A percentile compares a stretch with the other conserved stretches of the same genome.
These are phyloP conservation scores for Ormosia emarginata DNA, from an alignment of 306 rosid genomes.

Conservation along the genomic window DNA sequence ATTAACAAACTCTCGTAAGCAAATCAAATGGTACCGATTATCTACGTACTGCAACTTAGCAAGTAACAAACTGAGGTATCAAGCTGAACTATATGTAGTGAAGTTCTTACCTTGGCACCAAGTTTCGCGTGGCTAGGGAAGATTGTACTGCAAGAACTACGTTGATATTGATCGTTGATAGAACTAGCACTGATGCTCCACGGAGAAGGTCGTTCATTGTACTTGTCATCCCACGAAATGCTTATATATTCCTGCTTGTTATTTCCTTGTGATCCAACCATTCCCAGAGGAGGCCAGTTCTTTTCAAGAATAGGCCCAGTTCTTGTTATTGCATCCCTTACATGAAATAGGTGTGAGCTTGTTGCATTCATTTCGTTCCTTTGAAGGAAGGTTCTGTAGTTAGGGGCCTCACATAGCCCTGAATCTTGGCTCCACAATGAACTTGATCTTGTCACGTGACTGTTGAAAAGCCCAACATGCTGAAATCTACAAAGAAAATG, in stretches of 20 bases:
- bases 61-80: no score
- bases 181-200: constrained; percentile 17
- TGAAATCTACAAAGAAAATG: constrained; percentile 29
- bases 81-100: background rate
- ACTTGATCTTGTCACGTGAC: constrained; percentile 31
- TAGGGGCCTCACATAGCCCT: background rate
- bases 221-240: constrained; percentile 7
- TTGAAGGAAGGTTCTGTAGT: background rate
- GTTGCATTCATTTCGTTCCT: background rate
- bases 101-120: background rate
- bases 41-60: no score
- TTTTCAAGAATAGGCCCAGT: constrained; percentile 17
- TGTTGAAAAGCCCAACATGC: background rate
- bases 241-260: constrained; percentile 1
- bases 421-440: constrained; percentile 24
- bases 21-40: background rate
- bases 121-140: background rate
- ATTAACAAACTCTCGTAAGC: background rate
- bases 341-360: constrained; percentile 31
- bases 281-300: constrained; percentile 31
- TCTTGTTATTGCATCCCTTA: constrained; percentile 25
- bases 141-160: background rate
- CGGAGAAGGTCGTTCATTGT: constrained; percentile 21
- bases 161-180: background rate
- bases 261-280: constrained; percentile 13